Evolutionary conservation across 345 rosid genomes (phyloP).

Genomic region (Odontarrhena argentea): DNA sequence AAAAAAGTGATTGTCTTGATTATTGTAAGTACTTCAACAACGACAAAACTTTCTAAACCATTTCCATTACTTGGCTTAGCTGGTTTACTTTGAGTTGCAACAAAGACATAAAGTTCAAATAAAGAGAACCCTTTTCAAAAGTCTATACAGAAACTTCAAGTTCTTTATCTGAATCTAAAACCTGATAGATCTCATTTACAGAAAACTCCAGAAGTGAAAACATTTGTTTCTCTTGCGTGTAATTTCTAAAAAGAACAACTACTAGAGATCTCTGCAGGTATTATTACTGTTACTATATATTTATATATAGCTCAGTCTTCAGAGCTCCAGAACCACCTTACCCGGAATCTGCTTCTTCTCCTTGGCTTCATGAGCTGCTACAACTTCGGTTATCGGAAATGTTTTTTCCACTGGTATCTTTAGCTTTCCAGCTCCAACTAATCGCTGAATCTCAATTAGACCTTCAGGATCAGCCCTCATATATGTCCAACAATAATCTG

Average conservation of each 20-base stretch:
- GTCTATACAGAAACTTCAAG: conserved; percentile 35
- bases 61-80: conserved; percentile 25
- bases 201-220: conserved; percentile 35
- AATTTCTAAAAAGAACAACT: conserved; percentile 30
- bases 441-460: conserved; percentile 64
- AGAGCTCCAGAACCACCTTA: conserved; percentile 81
- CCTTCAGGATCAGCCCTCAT: conserved; percentile 97
- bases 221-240: conserved; percentile 37
- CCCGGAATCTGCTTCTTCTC: conserved; percentile 69
- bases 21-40: background rate
- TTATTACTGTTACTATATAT: conserved; percentile 33
- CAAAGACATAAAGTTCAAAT: conserved; percentile 5
- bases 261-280: conserved; percentile 28
- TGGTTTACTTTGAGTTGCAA: conserved; percentile 32
- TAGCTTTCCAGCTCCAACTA: conserved; percentile 76
- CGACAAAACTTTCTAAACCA: background rate
- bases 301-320: conserved; percentile 35
- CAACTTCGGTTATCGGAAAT: conserved; percentile 68
- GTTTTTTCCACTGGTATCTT: conserved; percentile 82
- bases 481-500: conserved; percentile 83
- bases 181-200: conserved; percentile 40
- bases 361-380: conserved; percentile 88
- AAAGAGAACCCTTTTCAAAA: conserved; percentile 23
- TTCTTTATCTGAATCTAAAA: conserved; percentile 34
- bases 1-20: background rate